Evolutionary conservation across 2,329 filamentous ascomycete species (phyloP), one percentile per base, ranked within the genome.

Genomic region (Lojkania enalia): DNA sequence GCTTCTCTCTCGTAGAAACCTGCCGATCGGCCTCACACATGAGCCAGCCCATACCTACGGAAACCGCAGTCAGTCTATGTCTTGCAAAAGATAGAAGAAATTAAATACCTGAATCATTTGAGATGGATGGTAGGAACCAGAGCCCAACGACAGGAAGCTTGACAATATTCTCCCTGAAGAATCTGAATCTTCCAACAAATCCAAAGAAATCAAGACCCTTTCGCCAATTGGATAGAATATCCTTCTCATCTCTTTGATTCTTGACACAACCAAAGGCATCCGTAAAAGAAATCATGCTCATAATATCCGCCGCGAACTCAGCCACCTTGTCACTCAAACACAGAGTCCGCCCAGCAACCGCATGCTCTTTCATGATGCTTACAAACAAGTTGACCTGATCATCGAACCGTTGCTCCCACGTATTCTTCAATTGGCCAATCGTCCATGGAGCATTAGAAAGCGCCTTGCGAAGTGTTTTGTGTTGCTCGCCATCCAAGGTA

Each of bases 261-360:
- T 59, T 42, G 12, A 74, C 66, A 39, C 70, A 70, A 0, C 71
- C 71, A 58, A 70, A 74, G 2, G 70, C 57, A 2, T 63, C 35
- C 3, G 53, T 58, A 46, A 74, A 74, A 2, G 60, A 61, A 6
- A 74, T 58, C 59, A 69, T 67, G 5, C 66, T 69, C 63, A 74
- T 70, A 30, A 72, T 66, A 35, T 74, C 72, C 3, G 70, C 69
- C 2, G 71, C 69, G 46, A 72, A 74, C 44, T 73, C 62, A 14
- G 68, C 67, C 3, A 69, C 58, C 41, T 70, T 73, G 45, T 72
- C 64, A 9, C 54, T 62, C 2, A 74, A n/a, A 25, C 63, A 61
- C 6, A 73, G 52, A 3, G 54, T 43, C 2, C 57, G 36, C 1
- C 40, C 42, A 7, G 47, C 57, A 4, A 54, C 39, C 2, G 61